Base-by-base conservation (phyloP, 2,329 filamentous ascomycete species). In the Pyricularia sp. region DNA sequence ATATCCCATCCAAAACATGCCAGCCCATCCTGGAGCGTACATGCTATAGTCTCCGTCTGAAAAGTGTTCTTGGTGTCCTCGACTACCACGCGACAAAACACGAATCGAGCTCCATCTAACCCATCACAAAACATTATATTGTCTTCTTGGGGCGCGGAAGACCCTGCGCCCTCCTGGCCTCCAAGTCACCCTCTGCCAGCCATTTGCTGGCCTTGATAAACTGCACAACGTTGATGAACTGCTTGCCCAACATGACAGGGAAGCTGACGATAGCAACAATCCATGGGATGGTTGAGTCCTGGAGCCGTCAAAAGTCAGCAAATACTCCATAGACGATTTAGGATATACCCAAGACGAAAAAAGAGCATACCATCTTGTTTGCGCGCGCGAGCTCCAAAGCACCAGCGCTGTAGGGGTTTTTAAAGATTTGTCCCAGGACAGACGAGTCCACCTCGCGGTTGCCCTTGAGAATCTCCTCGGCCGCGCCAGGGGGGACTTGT, bases 191-290 rank as follows among this genome's bases (percentile, higher is more conserved):
- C 80, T 98, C 94, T 0, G 93, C 95, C 58, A 99, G 84, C 90
- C 92, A 96, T 76, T 88, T 89, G 80, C 93, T 94, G 7, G 95
- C 95, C 80, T 97, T 97, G 76, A 97, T 87, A 74, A 99, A 86
- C 83, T 99, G 95, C 65, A 98, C 86, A 67, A 97, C 85, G 76
- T 99, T 99, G 84, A 98, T 92, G 75, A 91, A 85, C 78, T 99
- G 95, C 86, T 99, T 99, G 73, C 89, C 85, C 28, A 88, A 82
- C 94, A 98, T 98, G 77, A 97, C 84, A 14, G 94, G 94, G 73
- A 91, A 88, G 75, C 92, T 94, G 74, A 96, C 81, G 30, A 88
- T 87, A 64, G 92, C 91, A 72, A 98, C 85, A 66, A 95, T 85
- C 95, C 91, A 93, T 0, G 92, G 91, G 75, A 88, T 80, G 63